phyloP scores from a whole-genome alignment of 2,329 filamentous ascomycete species.

The Monilinia vaccinii-corymbosi region DNA sequence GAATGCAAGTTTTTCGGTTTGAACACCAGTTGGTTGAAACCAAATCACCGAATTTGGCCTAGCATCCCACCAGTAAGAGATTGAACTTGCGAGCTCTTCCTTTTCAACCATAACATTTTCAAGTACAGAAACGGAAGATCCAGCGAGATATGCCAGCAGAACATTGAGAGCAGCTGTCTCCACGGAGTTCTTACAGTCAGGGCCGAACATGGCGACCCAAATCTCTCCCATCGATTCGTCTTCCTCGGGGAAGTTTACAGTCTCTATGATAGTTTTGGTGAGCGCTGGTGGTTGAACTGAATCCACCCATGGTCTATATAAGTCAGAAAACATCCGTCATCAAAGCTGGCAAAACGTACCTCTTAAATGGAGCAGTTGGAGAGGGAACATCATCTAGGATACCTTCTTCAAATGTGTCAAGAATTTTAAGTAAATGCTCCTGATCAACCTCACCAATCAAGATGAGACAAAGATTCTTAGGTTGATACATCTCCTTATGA shows the following conservation, averaged over 20 bases:
- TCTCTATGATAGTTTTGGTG: slow-evolving; percentile 63
- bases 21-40: slow-evolving; percentile 79
- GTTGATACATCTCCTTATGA: slow-evolving; percentile 95
- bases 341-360: slow-evolving; percentile 18
- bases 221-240: slow-evolving; percentile 92
- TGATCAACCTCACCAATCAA: slow-evolving; percentile 91
- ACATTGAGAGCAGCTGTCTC: slow-evolving; percentile 67
- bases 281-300: slow-evolving; percentile 70
- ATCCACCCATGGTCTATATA: slow-evolving; percentile 72
- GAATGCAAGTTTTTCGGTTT: slow-evolving; percentile 71
- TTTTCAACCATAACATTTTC: slow-evolving; percentile 90
- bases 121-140: slow-evolving; percentile 84
- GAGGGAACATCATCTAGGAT: slow-evolving; percentile 76
- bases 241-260: slow-evolving; percentile 88
- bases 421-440: slow-evolving; percentile 64
- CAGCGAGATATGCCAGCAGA: slow-evolving; percentile 77
- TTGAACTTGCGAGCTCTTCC: slow-evolving; percentile 81
- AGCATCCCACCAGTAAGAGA: slow-evolving; percentile 70
- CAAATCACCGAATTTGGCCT: slow-evolving; percentile 77
- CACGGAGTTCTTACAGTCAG: slow-evolving; percentile 63
- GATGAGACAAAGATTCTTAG: slow-evolving; percentile 84
- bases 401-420: slow-evolving; percentile 81
- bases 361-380: slow-evolving; percentile 64
- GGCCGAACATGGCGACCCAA: slow-evolving; percentile 77
- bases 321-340: slow-evolving; percentile 9